Evolutionary conservation across 306 rosid species (phyloP).

Genomic region (Medicago ruthenica): DNA sequence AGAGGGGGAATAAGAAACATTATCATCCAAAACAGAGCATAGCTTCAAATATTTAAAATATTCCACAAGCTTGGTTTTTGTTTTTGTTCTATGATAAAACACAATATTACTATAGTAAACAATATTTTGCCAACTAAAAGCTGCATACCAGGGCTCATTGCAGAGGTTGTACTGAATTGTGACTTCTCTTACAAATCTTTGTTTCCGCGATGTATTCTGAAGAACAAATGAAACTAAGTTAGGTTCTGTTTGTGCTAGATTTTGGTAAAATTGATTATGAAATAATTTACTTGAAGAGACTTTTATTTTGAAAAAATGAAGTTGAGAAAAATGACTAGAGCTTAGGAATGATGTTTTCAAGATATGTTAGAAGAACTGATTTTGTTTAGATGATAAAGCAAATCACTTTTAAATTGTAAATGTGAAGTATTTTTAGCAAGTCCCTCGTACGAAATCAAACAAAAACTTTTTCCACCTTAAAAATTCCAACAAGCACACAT

Average conservation of each 20-base stretch:
- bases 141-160: conserved; percentile 92
- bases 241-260: neutral
- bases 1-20: neutral
- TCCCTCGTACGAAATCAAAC: neutral
- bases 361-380: neutral
- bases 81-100: conserved; percentile 7
- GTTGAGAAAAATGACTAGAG: neutral
- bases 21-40: conserved; percentile 12
- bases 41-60: conserved; percentile 22
- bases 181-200: conserved; percentile 88
- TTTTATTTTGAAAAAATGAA: neutral
- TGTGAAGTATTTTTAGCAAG: neutral
- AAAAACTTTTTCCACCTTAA: neutral
- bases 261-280: neutral
- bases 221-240: conserved; percentile 44
- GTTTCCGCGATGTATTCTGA: conserved; percentile 91
- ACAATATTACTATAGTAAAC: conserved; percentile 20
- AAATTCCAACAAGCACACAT: neutral
- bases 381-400: conserved; percentile 9
- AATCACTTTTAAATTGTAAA: neutral
- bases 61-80: conserved; percentile 5
- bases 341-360: neutral
- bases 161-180: conserved; percentile 99
- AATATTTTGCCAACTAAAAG: conserved; percentile 13
- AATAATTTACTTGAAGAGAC: neutral